Conservation (phyloP, 257 asterid genomes). For the Solanum sejunctum region DNA sequence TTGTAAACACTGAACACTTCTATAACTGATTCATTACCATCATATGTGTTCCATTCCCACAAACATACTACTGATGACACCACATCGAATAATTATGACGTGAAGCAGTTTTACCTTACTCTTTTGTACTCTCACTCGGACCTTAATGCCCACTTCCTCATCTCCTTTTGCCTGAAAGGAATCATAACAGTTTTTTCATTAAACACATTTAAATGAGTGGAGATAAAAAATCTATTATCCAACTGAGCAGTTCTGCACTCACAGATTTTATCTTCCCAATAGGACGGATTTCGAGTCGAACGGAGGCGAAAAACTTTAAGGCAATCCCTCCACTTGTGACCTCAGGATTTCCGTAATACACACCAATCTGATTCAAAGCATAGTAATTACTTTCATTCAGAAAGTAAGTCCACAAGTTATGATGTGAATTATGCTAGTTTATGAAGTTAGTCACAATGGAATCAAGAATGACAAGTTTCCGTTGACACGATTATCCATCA, state of each 20-base stretch:
- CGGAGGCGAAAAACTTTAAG: slow-evolving; percentile 92
- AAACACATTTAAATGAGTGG: not conserved
- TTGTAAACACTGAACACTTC: not conserved
- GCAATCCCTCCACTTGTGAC: slow-evolving; percentile 99
- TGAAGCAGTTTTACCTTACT: slow-evolving; percentile 51
- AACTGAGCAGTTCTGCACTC: slow-evolving; percentile 20
- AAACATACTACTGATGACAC: not conserved
- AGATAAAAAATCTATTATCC: not conserved
- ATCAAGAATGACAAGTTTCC: not conserved
- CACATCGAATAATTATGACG: not conserved
- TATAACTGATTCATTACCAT: not conserved
- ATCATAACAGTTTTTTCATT: not conserved
- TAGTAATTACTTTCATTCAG: not conserved
- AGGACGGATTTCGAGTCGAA: slow-evolving; percentile 95
- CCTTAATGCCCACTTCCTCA: slow-evolving; percentile 88
- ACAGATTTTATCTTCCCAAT: slow-evolving; percentile 97
- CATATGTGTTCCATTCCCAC: not conserved
- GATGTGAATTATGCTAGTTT: not conserved
- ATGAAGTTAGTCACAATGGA: not conserved
- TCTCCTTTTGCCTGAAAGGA: slow-evolving; percentile 72
- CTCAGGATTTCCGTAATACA: slow-evolving; percentile 94
- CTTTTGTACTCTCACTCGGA: slow-evolving; percentile 98
- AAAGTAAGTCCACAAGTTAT: not conserved
- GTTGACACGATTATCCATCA: not conserved
- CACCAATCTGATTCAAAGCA: slow-evolving; percentile 67